Base-by-base conservation (phyloP, 495 filamentous ascomycete genomes). In the Melanomma pulvis-pyrius region DNA sequence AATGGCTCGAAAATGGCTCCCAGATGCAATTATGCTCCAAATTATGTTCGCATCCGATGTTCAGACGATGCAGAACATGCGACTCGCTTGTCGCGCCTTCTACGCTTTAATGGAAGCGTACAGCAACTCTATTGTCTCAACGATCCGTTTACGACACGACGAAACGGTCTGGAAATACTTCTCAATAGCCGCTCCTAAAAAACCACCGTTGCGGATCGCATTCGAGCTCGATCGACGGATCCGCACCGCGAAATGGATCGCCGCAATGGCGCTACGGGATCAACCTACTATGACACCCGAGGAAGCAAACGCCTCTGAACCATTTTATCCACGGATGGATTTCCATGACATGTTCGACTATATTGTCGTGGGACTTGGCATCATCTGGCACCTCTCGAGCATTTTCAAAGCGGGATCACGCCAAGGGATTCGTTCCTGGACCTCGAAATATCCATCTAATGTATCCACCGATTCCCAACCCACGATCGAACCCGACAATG, bases 261-360 rank as follows among this genome's bases (percentile, higher is more conserved):
- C 51, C n/a, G 51, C 51, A 55, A 21, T 55, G 39, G 51, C 51
- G 51, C 51, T 55, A 15, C 29, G 51, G 25, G 25, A 55, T 21
- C 3, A 29, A 34, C n/a, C 6, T 29, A 29, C 29, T n/a, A 17
- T 30, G 12, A 21, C 12, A 9, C 29, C 24, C 4, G 4, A 9
- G 29, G 24, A 30, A 12, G 29, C 51, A 34, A 30, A 9, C 21
- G 51, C 17, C 39, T 44, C 39, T 44, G 26, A 15, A 12, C 17
- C 51, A 55, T 55, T 3, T 7, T 30, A 21, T 21, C 29, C n/a
- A 55, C n/a, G 29, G 24, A 55, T 34, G n/a, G 3, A 30, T 29
- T 34, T 29, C 29, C 51, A 55, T 34, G 28, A 29, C 51, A 55
- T 55, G 51, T 55, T 26, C 24, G 51, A 55, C n/a, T 30, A 34